phyloP scores from a whole-genome alignment of 352 stramenopile genomes.

The Phytophthora uliginosa region DNA sequence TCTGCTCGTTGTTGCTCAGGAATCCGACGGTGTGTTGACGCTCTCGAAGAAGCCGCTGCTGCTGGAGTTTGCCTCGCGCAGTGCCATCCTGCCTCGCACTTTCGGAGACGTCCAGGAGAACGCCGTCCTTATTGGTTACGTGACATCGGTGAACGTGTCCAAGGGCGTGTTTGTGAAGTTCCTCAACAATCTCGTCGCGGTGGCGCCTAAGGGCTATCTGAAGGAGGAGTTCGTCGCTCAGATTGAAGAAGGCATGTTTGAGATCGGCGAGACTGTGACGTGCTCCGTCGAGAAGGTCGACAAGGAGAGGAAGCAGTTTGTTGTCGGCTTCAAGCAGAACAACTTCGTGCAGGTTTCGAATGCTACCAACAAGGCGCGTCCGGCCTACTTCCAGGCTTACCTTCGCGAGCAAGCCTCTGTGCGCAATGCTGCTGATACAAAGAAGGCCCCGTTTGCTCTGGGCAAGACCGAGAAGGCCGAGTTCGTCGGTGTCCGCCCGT shows the following conservation, averaged over 20 bases:
- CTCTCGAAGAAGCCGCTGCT: constrained; percentile 89
- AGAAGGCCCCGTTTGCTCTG: constrained; percentile 50
- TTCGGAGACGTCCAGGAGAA: constrained; percentile 75
- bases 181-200: constrained; percentile 86
- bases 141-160: constrained; percentile 78
- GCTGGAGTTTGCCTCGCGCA: constrained; percentile 52
- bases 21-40: constrained; percentile 75
- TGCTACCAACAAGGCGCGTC: constrained; percentile 46
- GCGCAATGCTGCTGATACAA: constrained; percentile 15
- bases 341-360: constrained; percentile 42
- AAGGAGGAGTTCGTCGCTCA: constrained; percentile 80
- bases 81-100: constrained; percentile 55
- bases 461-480: constrained; percentile 86
- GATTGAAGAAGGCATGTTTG: constrained; percentile 81
- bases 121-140: constrained; percentile 76
- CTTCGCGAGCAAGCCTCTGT: constrained; percentile 47
- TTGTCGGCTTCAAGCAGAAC: constrained; percentile 76
- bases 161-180: constrained; percentile 92
- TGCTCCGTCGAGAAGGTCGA: constrained; percentile 86
- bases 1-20: constrained; percentile 77
- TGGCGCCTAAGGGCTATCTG: constrained; percentile 84
- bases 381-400: constrained; percentile 67
- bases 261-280: constrained; percentile 89
- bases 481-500: constrained; percentile 87
- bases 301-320: constrained; percentile 80